Evolutionary conservation across 345 rosid species (phyloP), one percentile per base, ranked within the genome.

Genomic region (Syzygium oleosum): DNA sequence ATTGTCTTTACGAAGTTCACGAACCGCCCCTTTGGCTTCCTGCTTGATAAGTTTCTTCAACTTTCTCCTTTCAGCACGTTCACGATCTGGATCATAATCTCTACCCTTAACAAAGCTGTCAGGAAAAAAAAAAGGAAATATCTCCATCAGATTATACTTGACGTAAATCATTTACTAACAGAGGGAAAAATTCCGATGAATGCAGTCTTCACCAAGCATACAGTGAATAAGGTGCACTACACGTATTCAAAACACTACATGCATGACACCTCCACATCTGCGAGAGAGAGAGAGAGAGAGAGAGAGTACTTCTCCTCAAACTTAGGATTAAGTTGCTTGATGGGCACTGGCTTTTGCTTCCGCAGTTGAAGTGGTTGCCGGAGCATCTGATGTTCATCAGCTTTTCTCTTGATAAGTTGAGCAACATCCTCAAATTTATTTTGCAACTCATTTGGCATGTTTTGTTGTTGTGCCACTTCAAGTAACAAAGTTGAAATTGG

Each of bases 61-160:
- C 92, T 96, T 98, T 87, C 91, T 96, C 27, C 73, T 78, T 85
- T 98, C 99, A 0, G 92, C 96, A 84, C 96, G 91, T 54, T 93
- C 92, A 19, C 97, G 93, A 86, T 98, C 99, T 61, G 98, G 99
- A 92, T 96, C 99, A 31, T 96, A 96, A 91, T 98, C 99, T 90
- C 97, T 95, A 55, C 96, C 97, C 93, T 92, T 94, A 22, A 90
- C 95, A 91, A 91, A 98, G 94, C 99, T 98, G 96, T 95, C 12
- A 22, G 85, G 12, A 5, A 34, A 73, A 68, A 34, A 15, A 73
- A 25, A 3, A 6, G 46, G 46, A 31, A 29, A 77, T 23, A 46
- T 84, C 59, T 52, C 78, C n/a, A 84, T 86, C 52, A 85, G 78
- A 77, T 15, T 46, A 79, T 27, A 86, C 49, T n/a, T 52, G 49